Evolutionary conservation across 2,329 filamentous ascomycete species (phyloP), one percentile per base, ranked within the genome.

Genomic region (Aphanoascus verrucosus): DNA sequence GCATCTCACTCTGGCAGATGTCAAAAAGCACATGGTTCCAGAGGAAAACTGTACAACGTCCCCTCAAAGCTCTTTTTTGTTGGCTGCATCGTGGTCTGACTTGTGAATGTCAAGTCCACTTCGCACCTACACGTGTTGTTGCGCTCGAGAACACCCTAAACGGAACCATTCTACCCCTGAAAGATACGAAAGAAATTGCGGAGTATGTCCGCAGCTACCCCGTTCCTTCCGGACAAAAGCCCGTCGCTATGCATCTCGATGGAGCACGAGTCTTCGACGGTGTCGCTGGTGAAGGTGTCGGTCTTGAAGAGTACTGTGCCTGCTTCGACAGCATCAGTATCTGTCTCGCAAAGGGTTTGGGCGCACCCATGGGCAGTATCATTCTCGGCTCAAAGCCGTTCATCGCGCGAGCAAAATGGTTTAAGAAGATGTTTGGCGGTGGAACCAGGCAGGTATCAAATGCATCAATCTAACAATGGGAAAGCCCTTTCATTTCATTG

Each of bases 1-100:
- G 2, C 62, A 68, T 57, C 51, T 71, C 49, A 70, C 68, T 0
- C 23, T 67, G 7, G 64, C 64, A 37, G 67, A 69, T 59, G 62
- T 69, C 1, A 62, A 62, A 19, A 61, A 61, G 49, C 55, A 63
- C 53, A 60, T 61, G 14, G 57, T 62, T 14, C 44, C 61, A 1
- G 62, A 63, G 23, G 64, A 62, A 0, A 62, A 65, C 56, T 62
- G 61, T 62, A 49, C 11, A 60, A 56, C 14, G 4, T 32, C 8
- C 15, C 38, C 12, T 7, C 14, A 28, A 17, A 41, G 12, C 11
- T 11, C 23, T 8, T 23, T 4, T 11, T 20, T 42, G 15, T 42
- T 35, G 40, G 19, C 28, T 23, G 15, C 4, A 48, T 34, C 11
- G 14, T 28, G 2, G 14, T 19, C 50, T 47, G 12, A 47, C 45